phyloP scores from a whole-genome alignment of 768 basidiomycete species.

The Phlebiopsis flavidoalba region DNA sequence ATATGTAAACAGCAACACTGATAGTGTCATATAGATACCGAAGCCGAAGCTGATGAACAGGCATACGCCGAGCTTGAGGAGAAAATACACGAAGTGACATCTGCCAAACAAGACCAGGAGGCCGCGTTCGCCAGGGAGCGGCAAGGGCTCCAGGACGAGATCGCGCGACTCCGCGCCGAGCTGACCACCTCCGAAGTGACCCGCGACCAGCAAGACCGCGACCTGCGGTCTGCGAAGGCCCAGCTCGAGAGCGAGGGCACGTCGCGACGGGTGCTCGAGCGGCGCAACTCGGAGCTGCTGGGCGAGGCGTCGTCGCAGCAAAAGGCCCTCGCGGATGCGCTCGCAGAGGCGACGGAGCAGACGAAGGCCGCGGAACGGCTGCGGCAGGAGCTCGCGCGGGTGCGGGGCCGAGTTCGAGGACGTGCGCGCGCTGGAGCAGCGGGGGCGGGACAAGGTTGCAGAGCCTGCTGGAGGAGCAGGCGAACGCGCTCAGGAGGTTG shows the following conservation, averaged over 20 bases:
- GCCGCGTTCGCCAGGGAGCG: constrained; percentile 55
- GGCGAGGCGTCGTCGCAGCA: constrained; percentile 52
- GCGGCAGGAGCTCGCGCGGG: constrained; percentile 59
- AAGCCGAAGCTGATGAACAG: constrained; percentile 74
- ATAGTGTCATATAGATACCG: constrained; percentile 43
- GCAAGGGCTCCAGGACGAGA: constrained; percentile 47
- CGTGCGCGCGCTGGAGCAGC: constrained; percentile 59
- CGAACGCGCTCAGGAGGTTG: constrained; percentile 59
- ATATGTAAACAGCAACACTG: not conserved
- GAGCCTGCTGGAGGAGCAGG: constrained; percentile 69
- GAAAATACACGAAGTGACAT: constrained; percentile 57
- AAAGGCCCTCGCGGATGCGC: constrained; percentile 46
- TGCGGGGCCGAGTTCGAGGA: constrained; percentile 60
- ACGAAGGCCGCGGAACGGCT: constrained; percentile 51
- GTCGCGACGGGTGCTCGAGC: constrained; percentile 59
- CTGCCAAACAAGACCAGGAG: constrained; percentile 54
- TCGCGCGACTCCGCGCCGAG: constrained; percentile 44
- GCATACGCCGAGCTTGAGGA: constrained; percentile 68
- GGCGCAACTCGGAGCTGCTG: constrained; percentile 53
- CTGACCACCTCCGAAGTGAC: constrained; percentile 36
- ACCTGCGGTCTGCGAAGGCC: constrained; percentile 55
- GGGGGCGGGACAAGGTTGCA: constrained; percentile 60
- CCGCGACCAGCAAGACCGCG: constrained; percentile 56
- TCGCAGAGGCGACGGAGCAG: constrained; percentile 67
- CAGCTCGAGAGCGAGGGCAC: constrained; percentile 60